Base-by-base conservation (phyloP, 805 yeast genomes). In the Saturnispora zaruensis region DNA sequence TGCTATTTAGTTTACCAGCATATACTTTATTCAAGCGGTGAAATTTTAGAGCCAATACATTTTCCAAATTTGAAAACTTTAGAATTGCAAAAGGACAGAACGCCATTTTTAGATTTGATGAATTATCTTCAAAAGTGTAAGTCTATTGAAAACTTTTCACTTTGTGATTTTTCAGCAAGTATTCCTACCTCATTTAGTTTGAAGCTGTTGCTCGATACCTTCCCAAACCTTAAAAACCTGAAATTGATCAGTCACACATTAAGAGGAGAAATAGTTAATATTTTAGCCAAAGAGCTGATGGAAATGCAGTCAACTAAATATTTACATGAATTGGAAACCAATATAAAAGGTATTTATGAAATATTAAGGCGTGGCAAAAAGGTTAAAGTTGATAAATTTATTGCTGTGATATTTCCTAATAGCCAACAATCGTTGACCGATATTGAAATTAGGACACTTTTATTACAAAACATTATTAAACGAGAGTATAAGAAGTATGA, bases 21-120 rank as follows among this genome's bases (percentile, higher is more conserved):
- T 21, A 18, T 26, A 14, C 11, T 45, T 36, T 37, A 43, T 43
- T 32, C 23, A 20, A 45, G 14, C 20, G 45, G 24, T 14, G 23
- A 21, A 21, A 9, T 18, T 4, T 25, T 41, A 18, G 45, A 28
- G 2, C 41, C 45, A 40, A 23, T 43, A 7, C 14, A 7, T 37
- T 11, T 44, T 2, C 44, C 41, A 5, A 44, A 38, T 23, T 37
- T 41, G 28, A 34, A 46, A 30, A 30, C 37, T 21, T 23, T 46
- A 14, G 42, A 41, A 26, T 36, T 50, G 36, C 38, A 50, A 25
- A 42, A 42, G 23, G 45, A 50, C 21, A 41, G 40, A 34, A 30
- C 30, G 3, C 33, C 43, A 23, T 30, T 38, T 25, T 16, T 41
- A 24, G 45, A 33, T 24, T 36, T 44, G 25, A 36, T 34, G 23